These are phyloP conservation scores for Eragrostis nindensis DNA, from an alignment of 176 grass and related monocot species.

Conservation along the genomic window DNA sequence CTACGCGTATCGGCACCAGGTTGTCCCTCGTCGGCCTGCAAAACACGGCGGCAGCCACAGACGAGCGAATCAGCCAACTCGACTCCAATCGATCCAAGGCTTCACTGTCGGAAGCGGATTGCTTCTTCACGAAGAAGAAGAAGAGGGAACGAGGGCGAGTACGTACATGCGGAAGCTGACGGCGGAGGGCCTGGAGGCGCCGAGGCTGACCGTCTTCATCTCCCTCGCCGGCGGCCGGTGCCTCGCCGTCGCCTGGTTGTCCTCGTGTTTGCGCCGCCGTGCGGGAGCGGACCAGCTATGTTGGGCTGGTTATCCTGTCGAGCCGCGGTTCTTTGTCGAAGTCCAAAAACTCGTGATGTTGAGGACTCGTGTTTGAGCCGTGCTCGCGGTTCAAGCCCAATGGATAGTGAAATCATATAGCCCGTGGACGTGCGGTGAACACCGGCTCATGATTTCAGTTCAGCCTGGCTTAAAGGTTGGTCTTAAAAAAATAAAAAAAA, in stretches of 20 bases:
- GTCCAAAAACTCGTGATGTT: not conserved
- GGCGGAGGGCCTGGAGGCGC: conserved; percentile 53
- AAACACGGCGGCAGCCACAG: not conserved
- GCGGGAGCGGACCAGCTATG: not conserved
- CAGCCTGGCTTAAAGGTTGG: no score
- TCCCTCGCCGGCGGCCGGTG: conserved; percentile 12
- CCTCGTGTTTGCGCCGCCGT: not conserved
- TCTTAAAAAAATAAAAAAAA: no score
- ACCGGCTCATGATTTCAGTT: no score
- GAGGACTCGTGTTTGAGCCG: not conserved
- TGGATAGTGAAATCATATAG: not conserved
- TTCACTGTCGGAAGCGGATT: not conserved
- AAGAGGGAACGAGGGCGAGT: not conserved
- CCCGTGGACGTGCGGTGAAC: not conserved
- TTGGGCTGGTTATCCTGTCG: not conserved
- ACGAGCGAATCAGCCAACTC: conserved; percentile 13
- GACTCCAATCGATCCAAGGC: not conserved
- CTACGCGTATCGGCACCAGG: conserved; percentile 83
- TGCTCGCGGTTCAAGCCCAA: not conserved
- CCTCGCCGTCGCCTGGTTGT: conserved; percentile 19
- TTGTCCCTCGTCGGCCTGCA: conserved; percentile 87
- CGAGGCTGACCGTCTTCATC: conserved; percentile 64
- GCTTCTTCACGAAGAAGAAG: not conserved
- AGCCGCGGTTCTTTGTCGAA: not conserved
- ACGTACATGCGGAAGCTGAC: conserved; percentile 81